Percentiles rank a stretch among this genome's conserved stretches.
Conservation (phyloP, 306 rosid genomes). For the Fagus sylvatica region DNA sequence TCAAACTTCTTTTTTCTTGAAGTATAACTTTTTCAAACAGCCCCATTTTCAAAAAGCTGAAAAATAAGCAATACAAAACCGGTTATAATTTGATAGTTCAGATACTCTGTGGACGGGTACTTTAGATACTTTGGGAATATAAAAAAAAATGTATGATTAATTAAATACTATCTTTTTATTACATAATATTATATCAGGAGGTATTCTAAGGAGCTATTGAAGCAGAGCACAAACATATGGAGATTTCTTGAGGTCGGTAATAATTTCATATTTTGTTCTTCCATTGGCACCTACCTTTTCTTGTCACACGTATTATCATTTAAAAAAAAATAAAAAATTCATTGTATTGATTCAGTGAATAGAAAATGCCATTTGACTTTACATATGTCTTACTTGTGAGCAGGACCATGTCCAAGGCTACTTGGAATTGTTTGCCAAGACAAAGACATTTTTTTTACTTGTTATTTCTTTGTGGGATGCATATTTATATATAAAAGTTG, state of each 20-base stretch:
- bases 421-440: constrained; percentile 94
- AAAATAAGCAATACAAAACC: too few relatives aligned
- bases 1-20: too few relatives aligned
- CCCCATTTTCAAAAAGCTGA: too few relatives aligned
- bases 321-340: neutral
- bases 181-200: constrained; percentile 87
- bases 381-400: constrained; percentile 11
- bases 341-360: constrained; percentile 7
- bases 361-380: constrained; percentile 13
- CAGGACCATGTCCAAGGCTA: constrained; percentile 98
- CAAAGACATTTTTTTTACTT: constrained; percentile 80
- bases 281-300: constrained; percentile 2
- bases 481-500: constrained; percentile 94
- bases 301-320: constrained; percentile 2
- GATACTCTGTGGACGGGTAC: too few relatives aligned
- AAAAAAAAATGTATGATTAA: constrained; percentile 7
- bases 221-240: constrained; percentile 97
- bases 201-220: constrained; percentile 93
- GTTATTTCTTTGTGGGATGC: constrained; percentile 94
- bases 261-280: constrained; percentile 12
- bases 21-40: too few relatives aligned
- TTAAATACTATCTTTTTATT: constrained; percentile 18
- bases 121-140: neutral
- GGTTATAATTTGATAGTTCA: too few relatives aligned
- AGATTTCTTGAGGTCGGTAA: constrained; percentile 93